Base-by-base conservation (phyloP, 108 stramenopile genomes). In the Skeletonema marinoi region DNA sequence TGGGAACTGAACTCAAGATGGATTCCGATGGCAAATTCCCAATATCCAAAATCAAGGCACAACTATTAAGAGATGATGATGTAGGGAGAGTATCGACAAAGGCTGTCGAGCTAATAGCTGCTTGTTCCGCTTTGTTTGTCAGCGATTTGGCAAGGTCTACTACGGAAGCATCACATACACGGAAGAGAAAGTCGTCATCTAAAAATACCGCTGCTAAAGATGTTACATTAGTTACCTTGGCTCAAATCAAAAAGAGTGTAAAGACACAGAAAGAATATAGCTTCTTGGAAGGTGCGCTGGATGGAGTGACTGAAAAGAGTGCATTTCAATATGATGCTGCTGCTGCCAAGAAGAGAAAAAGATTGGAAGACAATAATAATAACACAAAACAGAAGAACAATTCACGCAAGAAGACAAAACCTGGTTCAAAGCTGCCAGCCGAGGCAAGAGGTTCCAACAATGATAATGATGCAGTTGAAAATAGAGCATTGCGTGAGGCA, bases 111-210 rank as follows among this genome's bases (percentile, higher is more conserved):
- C 35, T 70, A 3, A 70, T 76, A 3, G 56, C 25, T 19, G 68
- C 59, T n/a, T 76, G 75, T 39, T 76, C 75, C 3, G 54, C 75
- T 58, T 60, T 76, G 17, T 76, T 76, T 42, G 68, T 76, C 5
- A 33, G 39, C 33, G 75, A 76, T 62, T 60, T 76, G 44, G 44
- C 44, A 46, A 46, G 44, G 44, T 46, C 44, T 41, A 2, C 44
- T 41, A 11, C 2, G 10, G 65, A 30, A 71, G 16, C 56, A 41
- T 60, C n/a, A 19, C 35, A 21, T 12, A 21, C n/a, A 30, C 66
- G 66, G 17, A 67, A 67, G 41, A 36, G 66, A 42, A 46, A 42
- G 17, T 46, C 44, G 17, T 12, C 44, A 19, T 46, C 66, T 3
- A 67, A 25, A 67, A 65, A 32, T 32, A 21, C n/a, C 44, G 3